Conservation (phyloP, 441 rosid species). For the Isatis lusitanica region DNA sequence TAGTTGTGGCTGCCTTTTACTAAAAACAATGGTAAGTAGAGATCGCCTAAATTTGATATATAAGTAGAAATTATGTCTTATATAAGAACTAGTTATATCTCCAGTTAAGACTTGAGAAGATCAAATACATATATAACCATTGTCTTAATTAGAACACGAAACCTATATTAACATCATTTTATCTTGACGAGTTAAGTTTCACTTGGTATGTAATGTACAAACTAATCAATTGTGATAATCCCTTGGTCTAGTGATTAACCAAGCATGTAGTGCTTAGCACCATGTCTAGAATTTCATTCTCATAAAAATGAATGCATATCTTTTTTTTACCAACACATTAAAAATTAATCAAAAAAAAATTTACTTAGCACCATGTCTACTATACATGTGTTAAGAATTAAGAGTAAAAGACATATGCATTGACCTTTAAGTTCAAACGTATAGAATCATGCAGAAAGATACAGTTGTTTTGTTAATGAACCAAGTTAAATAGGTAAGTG, state of each 20-base stretch:
- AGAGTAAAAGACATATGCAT: not conserved
- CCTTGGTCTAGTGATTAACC: not conserved
- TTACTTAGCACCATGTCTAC: too few species aligned
- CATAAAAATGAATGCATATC: too few species aligned
- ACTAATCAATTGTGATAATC: not conserved
- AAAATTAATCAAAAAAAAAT: too few species aligned
- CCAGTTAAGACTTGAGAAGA: not conserved
- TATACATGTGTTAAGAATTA: too few species aligned
- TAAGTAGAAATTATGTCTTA: not conserved
- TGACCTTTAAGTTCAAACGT: not conserved
- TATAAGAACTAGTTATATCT: not conserved
- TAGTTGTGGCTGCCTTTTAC: not conserved
- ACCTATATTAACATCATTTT: not conserved
- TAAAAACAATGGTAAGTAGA: not conserved
- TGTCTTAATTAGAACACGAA: not conserved
- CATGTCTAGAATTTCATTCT: not conserved
- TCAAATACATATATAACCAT: not conserved
- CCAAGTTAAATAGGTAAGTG: not conserved
- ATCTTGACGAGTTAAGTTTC: not conserved
- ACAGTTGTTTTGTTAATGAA: not conserved
- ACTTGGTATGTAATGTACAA: not conserved
- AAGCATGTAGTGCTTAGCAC: not conserved
- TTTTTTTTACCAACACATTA: too few species aligned
- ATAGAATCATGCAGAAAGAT: not conserved
- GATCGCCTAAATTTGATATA: not conserved